Percentiles rank a stretch among this genome's conserved stretches.
phyloP scores from a whole-genome alignment of 1,284 basidiomycete species.

The Grifola frondosa region DNA sequence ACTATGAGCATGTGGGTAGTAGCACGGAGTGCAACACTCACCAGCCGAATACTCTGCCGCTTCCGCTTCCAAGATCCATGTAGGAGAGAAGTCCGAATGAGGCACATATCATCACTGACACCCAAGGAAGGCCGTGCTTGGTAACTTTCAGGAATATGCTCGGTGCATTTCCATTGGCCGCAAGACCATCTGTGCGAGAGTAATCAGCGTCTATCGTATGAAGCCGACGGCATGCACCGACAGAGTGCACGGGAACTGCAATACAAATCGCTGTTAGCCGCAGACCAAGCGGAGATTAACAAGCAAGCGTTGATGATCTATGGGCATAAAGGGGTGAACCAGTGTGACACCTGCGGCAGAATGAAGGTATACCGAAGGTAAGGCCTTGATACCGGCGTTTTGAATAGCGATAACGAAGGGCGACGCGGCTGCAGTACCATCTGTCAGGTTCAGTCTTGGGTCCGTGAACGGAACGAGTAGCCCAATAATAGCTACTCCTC shows the following conservation, averaged over 20 bases:
- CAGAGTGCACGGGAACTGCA: conserved; percentile 80
- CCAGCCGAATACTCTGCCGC: conserved; percentile 65
- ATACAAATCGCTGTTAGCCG: conserved; percentile 83
- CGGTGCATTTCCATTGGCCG: conserved; percentile 76
- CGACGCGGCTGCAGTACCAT: conserved; percentile 68
- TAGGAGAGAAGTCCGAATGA: conserved; percentile 73
- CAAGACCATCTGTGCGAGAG: conserved; percentile 64
- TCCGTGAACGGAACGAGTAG: conserved; percentile 74
- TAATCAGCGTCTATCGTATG: not conserved
- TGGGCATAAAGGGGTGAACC: not conserved
- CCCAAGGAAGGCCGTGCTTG: conserved; percentile 73
- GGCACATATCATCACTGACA: conserved; percentile 67
- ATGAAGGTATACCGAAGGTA: conserved; percentile 48
- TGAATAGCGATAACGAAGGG: conserved; percentile 84
- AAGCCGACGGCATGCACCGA: conserved; percentile 35
- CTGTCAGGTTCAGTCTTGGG: conserved; percentile 49
- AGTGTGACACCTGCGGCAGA: not conserved
- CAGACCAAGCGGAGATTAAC: conserved; percentile 84
- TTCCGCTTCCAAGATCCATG: conserved; percentile 58
- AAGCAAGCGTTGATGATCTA: conserved; percentile 86
- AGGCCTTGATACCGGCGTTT: conserved; percentile 69
- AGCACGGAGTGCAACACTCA: conserved; percentile 6
- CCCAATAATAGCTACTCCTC: conserved; percentile 59
- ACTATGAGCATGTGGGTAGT: not conserved
- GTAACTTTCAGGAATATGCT: conserved; percentile 68